Evolutionary conservation across 805 yeast species (phyloP).

Genomic region (Schwanniomyces occidentalis): DNA sequence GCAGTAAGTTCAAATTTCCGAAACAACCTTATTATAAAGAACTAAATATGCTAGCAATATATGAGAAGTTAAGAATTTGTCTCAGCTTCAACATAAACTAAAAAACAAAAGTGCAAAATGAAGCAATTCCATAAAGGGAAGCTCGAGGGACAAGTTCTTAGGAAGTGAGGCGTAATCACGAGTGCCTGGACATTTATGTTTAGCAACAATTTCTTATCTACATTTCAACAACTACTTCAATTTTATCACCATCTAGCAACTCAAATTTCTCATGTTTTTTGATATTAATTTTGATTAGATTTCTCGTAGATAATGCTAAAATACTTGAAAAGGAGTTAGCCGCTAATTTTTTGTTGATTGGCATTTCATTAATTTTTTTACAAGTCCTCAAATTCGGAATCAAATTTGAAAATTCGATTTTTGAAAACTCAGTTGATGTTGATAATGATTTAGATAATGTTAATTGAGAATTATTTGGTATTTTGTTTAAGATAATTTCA

Average conservation of each 20-base stretch:
- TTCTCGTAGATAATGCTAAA: slow-evolving; percentile 24
- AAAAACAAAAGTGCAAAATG: too few relatives aligned
- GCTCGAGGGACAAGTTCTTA: too few relatives aligned
- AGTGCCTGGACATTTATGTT: too few relatives aligned
- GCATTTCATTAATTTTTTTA: slow-evolving; percentile 5
- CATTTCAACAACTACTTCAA: slow-evolving; percentile 4
- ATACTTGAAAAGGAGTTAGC: slow-evolving; percentile 29
- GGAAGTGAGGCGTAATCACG: too few relatives aligned
- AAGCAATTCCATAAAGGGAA: too few relatives aligned
- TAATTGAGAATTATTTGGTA: slow-evolving; percentile 2
- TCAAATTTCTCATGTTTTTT: slow-evolving; percentile 2
- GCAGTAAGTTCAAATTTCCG: too few relatives aligned
- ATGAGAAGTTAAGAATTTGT: too few relatives aligned
- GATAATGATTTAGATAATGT: slow-evolving; percentile 1
- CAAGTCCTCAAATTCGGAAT: slow-evolving; percentile 13
- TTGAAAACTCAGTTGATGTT: slow-evolving; percentile 1
- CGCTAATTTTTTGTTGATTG: slow-evolving; percentile 22
- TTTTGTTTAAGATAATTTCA: neutral
- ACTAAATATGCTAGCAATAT: too few relatives aligned
- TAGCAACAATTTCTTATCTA: too few relatives aligned
- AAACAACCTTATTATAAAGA: too few relatives aligned
- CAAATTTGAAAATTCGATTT: slow-evolving; percentile 14
- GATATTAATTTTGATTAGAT: slow-evolving; percentile 10
- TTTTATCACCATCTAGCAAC: slow-evolving; percentile 6
- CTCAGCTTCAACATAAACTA: too few relatives aligned